Conservation (phyloP, 306 rosid genomes). For the Citrullus colocynthis region DNA sequence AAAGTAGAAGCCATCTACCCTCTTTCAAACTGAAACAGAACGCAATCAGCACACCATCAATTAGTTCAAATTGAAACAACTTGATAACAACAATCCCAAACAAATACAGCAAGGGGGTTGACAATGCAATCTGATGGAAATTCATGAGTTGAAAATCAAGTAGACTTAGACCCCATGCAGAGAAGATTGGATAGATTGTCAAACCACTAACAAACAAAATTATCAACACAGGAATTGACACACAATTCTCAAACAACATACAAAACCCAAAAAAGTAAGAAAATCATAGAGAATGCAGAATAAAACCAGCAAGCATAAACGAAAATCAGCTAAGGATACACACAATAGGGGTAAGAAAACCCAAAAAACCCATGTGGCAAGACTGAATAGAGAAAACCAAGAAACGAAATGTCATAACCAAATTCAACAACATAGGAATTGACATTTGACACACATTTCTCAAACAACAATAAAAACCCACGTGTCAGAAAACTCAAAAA, state of each 20-base stretch:
- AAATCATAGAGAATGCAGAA: neutral
- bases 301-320: neutral
- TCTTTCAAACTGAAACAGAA: neutral
- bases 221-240: neutral
- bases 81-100: neutral
- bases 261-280: no score
- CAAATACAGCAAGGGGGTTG: neutral
- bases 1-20: constrained; percentile 67
- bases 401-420: neutral
- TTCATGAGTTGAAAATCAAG: neutral
- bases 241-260: neutral
- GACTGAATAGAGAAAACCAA: neutral
- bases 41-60: neutral
- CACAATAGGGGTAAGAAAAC: neutral
- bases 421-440: neutral
- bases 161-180: neutral
- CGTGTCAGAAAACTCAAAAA: neutral
- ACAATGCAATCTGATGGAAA: neutral
- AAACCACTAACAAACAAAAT: neutral
- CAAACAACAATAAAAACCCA: neutral
- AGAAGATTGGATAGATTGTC: neutral
- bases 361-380: neutral
- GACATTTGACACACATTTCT: neutral
- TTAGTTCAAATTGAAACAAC: neutral
- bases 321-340: neutral